Conservation (phyloP, 2,329 filamentous ascomycete genomes). For the Dactylellina drechsleri region DNA sequence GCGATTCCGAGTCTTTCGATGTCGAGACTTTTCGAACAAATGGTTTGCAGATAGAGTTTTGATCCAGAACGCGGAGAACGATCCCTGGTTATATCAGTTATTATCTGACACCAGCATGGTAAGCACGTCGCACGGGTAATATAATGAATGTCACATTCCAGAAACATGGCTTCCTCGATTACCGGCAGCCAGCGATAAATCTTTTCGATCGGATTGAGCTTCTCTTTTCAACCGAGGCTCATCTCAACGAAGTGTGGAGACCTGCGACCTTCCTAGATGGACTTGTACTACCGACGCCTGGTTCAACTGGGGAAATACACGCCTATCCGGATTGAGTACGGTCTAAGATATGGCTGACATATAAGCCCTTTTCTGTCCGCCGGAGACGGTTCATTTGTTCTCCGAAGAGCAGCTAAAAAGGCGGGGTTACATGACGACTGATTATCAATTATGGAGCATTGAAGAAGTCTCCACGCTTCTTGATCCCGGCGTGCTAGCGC, state of each 20-base stretch:
- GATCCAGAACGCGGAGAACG: not conserved
- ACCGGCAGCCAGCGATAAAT: not conserved
- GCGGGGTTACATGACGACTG: constrained; percentile 5
- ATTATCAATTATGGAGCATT: no score
- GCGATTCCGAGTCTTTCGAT: not conserved
- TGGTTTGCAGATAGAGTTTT: not conserved
- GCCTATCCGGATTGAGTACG: no score
- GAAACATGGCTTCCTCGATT: not conserved
- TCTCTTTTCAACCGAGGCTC: constrained; percentile 52
- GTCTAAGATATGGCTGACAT: not conserved
- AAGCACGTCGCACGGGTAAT: not conserved
- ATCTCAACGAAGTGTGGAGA: constrained; percentile 8
- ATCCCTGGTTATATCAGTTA: constrained; percentile 1
- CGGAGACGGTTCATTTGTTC: constrained; percentile 33
- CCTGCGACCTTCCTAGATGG: constrained; percentile 19
- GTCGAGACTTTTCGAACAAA: not conserved
- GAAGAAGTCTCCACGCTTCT: not conserved
- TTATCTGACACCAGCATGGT: not conserved
- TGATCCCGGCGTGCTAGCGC: not conserved
- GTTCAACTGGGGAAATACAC: not conserved
- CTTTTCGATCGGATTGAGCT: constrained; percentile 16
- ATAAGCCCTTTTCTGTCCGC: constrained; percentile 13
- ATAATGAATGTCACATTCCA: constrained; percentile 2
- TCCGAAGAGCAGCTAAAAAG: constrained; percentile 10
- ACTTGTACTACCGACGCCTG: not conserved